Base-by-base conservation (phyloP, 2,329 filamentous ascomycete genomes). In the Epichloe scottii region DNA sequence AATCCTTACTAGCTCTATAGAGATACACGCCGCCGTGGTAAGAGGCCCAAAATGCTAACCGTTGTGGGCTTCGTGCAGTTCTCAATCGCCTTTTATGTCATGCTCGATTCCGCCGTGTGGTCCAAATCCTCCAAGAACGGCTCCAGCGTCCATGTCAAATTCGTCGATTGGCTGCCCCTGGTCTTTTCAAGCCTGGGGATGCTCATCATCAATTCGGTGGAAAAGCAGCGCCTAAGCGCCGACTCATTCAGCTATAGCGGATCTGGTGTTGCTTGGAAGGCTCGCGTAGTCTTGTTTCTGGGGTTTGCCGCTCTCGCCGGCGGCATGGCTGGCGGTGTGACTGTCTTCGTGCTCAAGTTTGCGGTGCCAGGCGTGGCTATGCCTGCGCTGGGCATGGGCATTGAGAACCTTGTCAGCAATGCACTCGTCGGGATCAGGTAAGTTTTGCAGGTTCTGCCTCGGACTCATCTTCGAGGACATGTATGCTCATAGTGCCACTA, bases 141-240 rank as follows among this genome's bases (percentile, higher is more conserved):
- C 53, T 81, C 78, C 51, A 68, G 75, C 64, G 59, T 71, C 38
- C 81, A 85, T 68, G 72, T 85, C 60, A 79, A 72, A 57, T 85
- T 84, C 60, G 73, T 83, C 66, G 81, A 85, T 75, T 85, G 81
- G 81, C 76, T 84, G 56, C 81, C 81, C 48, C 74, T 85, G 57
- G 76, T 84, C 65, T 84, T 84, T 71, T 79, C 76, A 57, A 74
- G 76, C 55, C 71, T 84, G 55, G 81, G 82, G 56, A 84, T 85
- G 79, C 73, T 85, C 53, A 84, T 84, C 65, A 84, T 84, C 72
- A 84, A 85, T 72, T 79, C 74, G 58, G 80, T 84, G 56, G 80
- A 84, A 69, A 84, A 85, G 68, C 71, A 79, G 53, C 76, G 81
- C 49, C 72, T 85, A 55, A 78, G 78, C 59, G 73, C 77, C 59